Evolutionary conservation across 208 protist species (phyloP).

Genomic region (Crithidia bombi): DNA sequence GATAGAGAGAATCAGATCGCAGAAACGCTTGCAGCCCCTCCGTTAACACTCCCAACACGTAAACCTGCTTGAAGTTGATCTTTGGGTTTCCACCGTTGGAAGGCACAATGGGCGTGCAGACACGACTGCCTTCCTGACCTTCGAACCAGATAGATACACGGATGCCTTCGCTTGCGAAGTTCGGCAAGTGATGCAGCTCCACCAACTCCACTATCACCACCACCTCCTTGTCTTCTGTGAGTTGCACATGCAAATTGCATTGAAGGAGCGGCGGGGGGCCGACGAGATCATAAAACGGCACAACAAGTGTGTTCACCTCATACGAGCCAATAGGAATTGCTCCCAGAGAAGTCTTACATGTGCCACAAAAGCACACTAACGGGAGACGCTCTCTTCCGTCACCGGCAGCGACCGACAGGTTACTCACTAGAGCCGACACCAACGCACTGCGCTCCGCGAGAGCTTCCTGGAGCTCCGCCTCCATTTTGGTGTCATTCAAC

Average conservation of each 20-base stretch:
- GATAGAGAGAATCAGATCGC: conserved; percentile 43
- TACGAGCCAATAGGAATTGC: conserved; percentile 43
- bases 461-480: conserved; percentile 26
- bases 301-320: conserved; percentile 48
- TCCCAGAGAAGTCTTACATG: conserved; percentile 46
- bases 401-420: background rate
- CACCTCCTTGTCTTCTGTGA: conserved; percentile 37
- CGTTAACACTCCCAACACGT: conserved; percentile 49
- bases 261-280: conserved; percentile 55
- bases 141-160: conserved; percentile 64
- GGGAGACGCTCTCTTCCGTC: background rate
- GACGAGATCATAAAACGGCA: conserved; percentile 45
- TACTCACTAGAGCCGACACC: conserved; percentile 22
- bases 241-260: conserved; percentile 40
- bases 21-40: conserved; percentile 45
- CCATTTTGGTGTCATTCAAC: conserved; percentile 33
- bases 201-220: conserved; percentile 43
- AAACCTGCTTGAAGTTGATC: conserved; percentile 55
- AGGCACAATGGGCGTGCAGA: conserved; percentile 38
- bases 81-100: conserved; percentile 51
- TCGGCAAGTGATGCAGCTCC: conserved; percentile 52
- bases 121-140: conserved; percentile 35
- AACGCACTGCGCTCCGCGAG: conserved; percentile 38
- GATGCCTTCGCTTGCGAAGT: conserved; percentile 50
- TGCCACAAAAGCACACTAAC: conserved; percentile 53